Evolutionary conservation across 331 rosid species (phyloP).

Genomic region (Pyrus hybrid): DNA sequence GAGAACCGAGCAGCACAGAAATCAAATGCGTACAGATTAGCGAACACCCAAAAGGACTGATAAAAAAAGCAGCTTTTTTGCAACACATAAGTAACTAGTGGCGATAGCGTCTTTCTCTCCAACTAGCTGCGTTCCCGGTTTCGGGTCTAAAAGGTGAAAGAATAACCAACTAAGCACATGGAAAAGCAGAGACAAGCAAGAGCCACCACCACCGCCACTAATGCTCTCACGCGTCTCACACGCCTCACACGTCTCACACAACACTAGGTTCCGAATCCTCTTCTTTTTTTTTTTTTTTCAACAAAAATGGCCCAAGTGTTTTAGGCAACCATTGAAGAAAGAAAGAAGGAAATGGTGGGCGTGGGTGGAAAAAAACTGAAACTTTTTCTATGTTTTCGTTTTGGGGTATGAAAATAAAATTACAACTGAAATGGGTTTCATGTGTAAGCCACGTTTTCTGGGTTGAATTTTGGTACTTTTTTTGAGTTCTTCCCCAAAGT

Average conservation of each 20-base stretch:
- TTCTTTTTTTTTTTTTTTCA: not conserved
- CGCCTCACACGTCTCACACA: not conserved
- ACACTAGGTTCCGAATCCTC: slow-evolving; percentile 24
- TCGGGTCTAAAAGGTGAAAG: not conserved
- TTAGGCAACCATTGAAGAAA: not conserved
- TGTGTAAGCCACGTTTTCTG: slow-evolving; percentile 33
- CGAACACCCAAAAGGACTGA: slow-evolving; percentile 7
- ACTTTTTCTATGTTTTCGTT: not conserved
- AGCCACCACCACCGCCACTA: slow-evolving; percentile 26
- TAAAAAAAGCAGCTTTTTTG: slow-evolving; percentile 13
- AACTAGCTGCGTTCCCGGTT: too few relatives aligned
- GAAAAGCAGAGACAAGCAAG: slow-evolving; percentile 26
- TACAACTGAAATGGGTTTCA: slow-evolving; percentile 11
- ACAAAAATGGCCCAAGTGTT: slow-evolving; percentile 11
- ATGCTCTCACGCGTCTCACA: slow-evolving; percentile 8
- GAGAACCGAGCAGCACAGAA: slow-evolving; percentile 21
- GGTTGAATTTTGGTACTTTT: slow-evolving; percentile 32
- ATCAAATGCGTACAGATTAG: not conserved
- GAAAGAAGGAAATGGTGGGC: too few relatives aligned
- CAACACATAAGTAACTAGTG: not conserved
- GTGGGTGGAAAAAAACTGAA: not conserved
- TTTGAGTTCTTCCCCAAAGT: not conserved
- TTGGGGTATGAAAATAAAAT: not conserved
- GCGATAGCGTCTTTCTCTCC: too few relatives aligned
- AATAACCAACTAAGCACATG: slow-evolving; percentile 45